phyloP scores from a whole-genome alignment of 805 yeast genomes.

The Monosporozyma aerobia region DNA sequence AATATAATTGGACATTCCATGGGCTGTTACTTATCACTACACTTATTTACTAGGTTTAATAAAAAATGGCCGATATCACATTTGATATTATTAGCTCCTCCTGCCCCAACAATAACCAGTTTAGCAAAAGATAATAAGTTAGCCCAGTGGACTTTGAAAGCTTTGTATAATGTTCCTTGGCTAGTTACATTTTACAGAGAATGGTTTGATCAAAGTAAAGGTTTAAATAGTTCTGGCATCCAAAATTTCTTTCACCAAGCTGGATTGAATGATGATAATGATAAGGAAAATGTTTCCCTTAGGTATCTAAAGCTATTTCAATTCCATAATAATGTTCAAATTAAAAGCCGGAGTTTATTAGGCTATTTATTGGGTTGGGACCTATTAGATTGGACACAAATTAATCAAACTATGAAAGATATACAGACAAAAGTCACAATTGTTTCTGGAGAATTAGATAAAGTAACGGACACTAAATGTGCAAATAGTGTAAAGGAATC shows the following conservation, averaged over 20 bases:
- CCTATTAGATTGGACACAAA: slow-evolving; percentile 17
- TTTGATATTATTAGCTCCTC: slow-evolving; percentile 42
- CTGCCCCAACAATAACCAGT: slow-evolving; percentile 25
- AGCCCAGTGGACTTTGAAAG: slow-evolving; percentile 10
- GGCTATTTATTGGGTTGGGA: slow-evolving; percentile 28
- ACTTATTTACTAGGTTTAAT: slow-evolving; percentile 32
- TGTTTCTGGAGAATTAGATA: slow-evolving; percentile 21
- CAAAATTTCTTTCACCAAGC: slow-evolving; percentile 16
- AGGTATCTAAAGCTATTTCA: slow-evolving; percentile 24
- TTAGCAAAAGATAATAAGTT: slow-evolving; percentile 10
- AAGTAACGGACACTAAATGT: slow-evolving; percentile 16
- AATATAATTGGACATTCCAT: slow-evolving; percentile 54
- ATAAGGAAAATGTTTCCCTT: background rate
- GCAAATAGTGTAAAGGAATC: slow-evolving; percentile 5
- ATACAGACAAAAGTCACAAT: slow-evolving; percentile 4
- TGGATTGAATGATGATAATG: slow-evolving; percentile 1
- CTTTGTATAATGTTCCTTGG: slow-evolving; percentile 16
- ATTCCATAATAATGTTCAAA: slow-evolving; percentile 23
- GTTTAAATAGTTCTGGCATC: slow-evolving; percentile 26
- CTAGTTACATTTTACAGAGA: slow-evolving; percentile 23
- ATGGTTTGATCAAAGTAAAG: slow-evolving; percentile 25
- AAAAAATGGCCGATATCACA: slow-evolving; percentile 10
- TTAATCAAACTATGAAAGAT: slow-evolving; percentile 1
- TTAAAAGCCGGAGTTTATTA: slow-evolving; percentile 20
- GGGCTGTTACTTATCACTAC: slow-evolving; percentile 53